These are phyloP conservation scores for Drosera spatulata DNA, from an alignment of 179 eudicot genomes.

Conservation along the genomic window DNA sequence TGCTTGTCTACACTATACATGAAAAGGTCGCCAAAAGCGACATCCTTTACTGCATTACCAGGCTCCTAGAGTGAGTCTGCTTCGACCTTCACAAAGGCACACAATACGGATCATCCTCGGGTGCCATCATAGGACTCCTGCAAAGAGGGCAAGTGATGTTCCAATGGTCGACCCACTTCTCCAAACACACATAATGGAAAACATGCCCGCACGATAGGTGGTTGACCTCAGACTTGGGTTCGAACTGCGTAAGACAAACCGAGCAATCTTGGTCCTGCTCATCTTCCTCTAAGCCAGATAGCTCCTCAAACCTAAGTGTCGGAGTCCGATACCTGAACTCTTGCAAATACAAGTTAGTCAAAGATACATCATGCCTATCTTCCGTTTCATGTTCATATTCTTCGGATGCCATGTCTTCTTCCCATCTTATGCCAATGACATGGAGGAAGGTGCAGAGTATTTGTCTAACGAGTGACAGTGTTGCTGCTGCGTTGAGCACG, in stretches of 20 bases:
- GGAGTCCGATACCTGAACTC: slow-evolving; percentile 30
- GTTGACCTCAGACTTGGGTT: slow-evolving; percentile 22
- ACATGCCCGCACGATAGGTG: slow-evolving; percentile 27
- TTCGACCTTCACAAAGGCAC: slow-evolving; percentile 3
- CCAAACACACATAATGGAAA: slow-evolving; percentile 27
- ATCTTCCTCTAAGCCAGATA: slow-evolving; percentile 7
- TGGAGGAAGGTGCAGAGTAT: slow-evolving; percentile 29
- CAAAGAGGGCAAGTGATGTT: slow-evolving; percentile 36
- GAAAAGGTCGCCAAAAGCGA: not conserved
- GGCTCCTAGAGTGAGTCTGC: not conserved
- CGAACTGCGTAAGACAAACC: slow-evolving; percentile 40
- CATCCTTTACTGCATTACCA: not conserved
- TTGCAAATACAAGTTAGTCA: slow-evolving; percentile 30
- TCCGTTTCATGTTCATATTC: not conserved
- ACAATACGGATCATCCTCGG: slow-evolving; percentile 15
- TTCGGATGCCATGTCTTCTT: not conserved
- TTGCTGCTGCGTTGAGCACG: slow-evolving; percentile 39
- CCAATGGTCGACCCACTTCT: slow-evolving; percentile 31
- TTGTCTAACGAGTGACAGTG: slow-evolving; percentile 26
- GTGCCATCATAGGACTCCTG: slow-evolving; percentile 20
- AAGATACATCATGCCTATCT: not conserved
- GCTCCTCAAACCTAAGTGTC: slow-evolving; percentile 24
- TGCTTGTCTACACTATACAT: not conserved
- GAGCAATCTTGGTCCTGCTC: slow-evolving; percentile 32
- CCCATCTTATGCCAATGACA: slow-evolving; percentile 6